Evolutionary conservation across 352 stramenopile genomes (phyloP).

Genomic region (Pythium dissimile): DNA sequence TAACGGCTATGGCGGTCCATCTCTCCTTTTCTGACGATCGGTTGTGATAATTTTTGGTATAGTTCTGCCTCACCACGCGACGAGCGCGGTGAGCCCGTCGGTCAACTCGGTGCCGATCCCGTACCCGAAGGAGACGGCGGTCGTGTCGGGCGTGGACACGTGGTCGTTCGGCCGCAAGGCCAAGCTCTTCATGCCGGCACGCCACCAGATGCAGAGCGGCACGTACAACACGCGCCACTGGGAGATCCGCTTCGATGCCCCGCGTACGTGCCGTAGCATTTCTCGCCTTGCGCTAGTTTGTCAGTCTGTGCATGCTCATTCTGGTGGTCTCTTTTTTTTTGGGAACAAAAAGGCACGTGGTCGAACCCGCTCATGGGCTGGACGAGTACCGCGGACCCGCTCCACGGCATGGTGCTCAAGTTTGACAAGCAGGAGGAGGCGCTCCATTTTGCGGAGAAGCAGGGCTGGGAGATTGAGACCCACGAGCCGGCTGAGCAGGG

Average conservation of each 20-base stretch:
- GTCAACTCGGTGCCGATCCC: slow-evolving; percentile 52
- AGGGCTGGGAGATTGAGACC: slow-evolving; percentile 85
- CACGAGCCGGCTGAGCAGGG: slow-evolving; percentile 65
- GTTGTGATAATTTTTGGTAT: neutral
- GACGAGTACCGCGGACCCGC: slow-evolving; percentile 87
- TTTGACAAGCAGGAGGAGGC: slow-evolving; percentile 90
- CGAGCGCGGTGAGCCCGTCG: slow-evolving; percentile 36
- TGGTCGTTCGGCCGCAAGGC: slow-evolving; percentile 66
- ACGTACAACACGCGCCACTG: slow-evolving; percentile 82
- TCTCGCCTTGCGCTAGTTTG: neutral
- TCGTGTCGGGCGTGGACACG: slow-evolving; percentile 62
- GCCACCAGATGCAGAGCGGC: slow-evolving; percentile 85
- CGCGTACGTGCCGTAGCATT: slow-evolving; percentile 18
- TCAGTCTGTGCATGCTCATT: neutral
- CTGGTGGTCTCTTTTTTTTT: neutral
- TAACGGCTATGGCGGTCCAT: no score
- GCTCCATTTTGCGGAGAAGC: slow-evolving; percentile 75
- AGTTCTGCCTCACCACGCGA: slow-evolving; percentile 71
- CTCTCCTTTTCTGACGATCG: no score
- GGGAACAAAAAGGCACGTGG: slow-evolving; percentile 50
- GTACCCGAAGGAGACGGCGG: slow-evolving; percentile 54
- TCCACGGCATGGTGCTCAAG: slow-evolving; percentile 79
- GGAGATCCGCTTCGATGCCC: slow-evolving; percentile 76
- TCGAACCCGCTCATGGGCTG: slow-evolving; percentile 94
- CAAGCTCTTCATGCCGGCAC: slow-evolving; percentile 68